Evolutionary conservation across 148 eudicot genomes (phyloP), one percentile per base, ranked within the genome.

Genomic region (Tetragonia tetragonoides): DNA sequence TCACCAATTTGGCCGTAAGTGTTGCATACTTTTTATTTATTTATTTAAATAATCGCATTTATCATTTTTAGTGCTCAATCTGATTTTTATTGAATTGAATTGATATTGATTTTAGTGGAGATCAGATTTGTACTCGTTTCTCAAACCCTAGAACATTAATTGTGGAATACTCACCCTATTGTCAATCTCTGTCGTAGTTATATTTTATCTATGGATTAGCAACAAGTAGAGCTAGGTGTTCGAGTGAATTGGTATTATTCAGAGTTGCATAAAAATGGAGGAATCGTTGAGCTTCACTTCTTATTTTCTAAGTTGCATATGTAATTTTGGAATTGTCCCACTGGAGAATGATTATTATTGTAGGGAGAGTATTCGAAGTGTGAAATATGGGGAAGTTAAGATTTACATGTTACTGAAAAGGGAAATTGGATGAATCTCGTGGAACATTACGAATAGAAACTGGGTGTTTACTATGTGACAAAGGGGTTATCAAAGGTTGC

Each of bases 1-100:
- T 54, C 82, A 77, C 17, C 73, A 83, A 63, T 75, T 83, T 65
- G 71, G 64, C 47, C 74, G 90, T 85, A 57, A 83, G 83, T 75
- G 5, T 46, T 38, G 3, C n/a, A 12, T 3, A 49, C 37, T 37
- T 74, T 51, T 18, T 66, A 12, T 3, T 23, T 38, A n/a, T 8
- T 23, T 21, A 21, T n/a, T 75, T 6, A 46, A 28, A 3, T 66
- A n/a, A 66, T 42, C 38, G 54, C 12, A 11, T 21, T 41, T 46
- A 23, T 21, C 39, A 10, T 47, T 24, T 46, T 11, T 38, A 7
- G 23, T 17, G 37, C 65, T 41, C 11, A 54, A 4, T 72, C 7
- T 2, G 23, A 5, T 37, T 51, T 53, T 51, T 12, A 7, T 2
- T 70, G 39, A 38, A 9, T 3, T 42, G 7, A 42, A 14, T 44